Evolutionary conservation across 805 yeast species (phyloP).

Genomic region (Scheffersomyces ergatensis): DNA sequence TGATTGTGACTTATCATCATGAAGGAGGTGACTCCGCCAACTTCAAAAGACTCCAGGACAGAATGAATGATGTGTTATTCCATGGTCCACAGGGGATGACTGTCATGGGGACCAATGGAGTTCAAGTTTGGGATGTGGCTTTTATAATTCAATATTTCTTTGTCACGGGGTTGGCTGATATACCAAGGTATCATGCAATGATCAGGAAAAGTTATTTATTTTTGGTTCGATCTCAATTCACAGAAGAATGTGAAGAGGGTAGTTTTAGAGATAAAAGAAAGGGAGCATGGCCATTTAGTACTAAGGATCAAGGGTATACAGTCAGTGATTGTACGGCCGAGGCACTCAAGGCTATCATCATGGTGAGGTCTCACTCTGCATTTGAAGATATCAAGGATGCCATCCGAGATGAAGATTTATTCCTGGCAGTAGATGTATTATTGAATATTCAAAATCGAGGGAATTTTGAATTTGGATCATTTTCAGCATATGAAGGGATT

Average conservation of each 20-base stretch:
- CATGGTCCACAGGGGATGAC: slow-evolving; percentile 90
- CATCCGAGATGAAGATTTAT: slow-evolving; percentile 53
- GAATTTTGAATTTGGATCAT: slow-evolving; percentile 81
- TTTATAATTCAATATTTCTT: slow-evolving; percentile 84
- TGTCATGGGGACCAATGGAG: slow-evolving; percentile 96
- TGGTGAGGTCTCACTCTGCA: slow-evolving; percentile 71
- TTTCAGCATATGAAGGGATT: slow-evolving; percentile 85
- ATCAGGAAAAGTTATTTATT: slow-evolving; percentile 69
- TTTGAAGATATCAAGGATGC: slow-evolving; percentile 49
- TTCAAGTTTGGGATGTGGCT: slow-evolving; percentile 96
- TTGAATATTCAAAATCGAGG: slow-evolving; percentile 77
- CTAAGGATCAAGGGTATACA: slow-evolving; percentile 93
- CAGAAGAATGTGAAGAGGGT: slow-evolving; percentile 71
- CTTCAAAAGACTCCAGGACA: slow-evolving; percentile 51
- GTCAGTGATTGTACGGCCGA: slow-evolving; percentile 98
- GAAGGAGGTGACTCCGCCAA: slow-evolving; percentile 68
- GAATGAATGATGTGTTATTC: slow-evolving; percentile 75
- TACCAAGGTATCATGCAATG: slow-evolving; percentile 61
- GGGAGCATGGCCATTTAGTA: slow-evolving; percentile 97
- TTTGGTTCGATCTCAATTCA: slow-evolving; percentile 80
- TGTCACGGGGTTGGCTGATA: slow-evolving; percentile 72
- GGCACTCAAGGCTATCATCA: slow-evolving; percentile 86
- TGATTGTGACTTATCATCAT: slow-evolving; percentile 65
- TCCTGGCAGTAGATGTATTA: slow-evolving; percentile 73
- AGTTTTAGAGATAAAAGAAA: slow-evolving; percentile 77